Base-by-base conservation (phyloP, 768 basidiomycete species). In the Tricholoma hemisulphureum region DNA sequence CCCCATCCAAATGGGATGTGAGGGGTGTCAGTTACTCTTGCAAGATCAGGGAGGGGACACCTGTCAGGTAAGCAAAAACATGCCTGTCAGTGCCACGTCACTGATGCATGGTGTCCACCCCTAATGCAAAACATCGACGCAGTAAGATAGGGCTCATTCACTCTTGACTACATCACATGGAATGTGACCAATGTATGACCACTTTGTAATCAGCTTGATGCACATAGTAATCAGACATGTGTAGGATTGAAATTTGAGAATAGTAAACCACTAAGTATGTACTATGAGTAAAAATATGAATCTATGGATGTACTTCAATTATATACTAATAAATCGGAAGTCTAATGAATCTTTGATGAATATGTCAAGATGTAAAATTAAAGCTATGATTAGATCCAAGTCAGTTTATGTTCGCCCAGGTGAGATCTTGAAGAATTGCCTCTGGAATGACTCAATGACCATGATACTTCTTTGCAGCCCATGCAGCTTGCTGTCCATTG, bases 401-500 rank as follows among this genome's bases (percentile, higher is more conserved):
- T n/a, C 32, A 32, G 32, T 32, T 32, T 32, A 32, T 5, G 4
- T 32, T 14, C 4, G 32, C 32, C 32, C 32, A 5, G 5, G 14
- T 32, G 32, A 32, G 32, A 32, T 32, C 32, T 32, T 32, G 32
- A 32, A 39, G 37, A 18, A 39, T 39, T 18, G 8, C n/a, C 37
- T 56, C 45, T 5, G 16, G 31, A 26, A 31, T 29, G 20, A 34
- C 32, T 3, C 37, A 29, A 48, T 59, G 58, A 23, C 53, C 53
- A 2, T 8, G 29, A 48, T 55, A 59, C 49, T 59, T 59, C 35
- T 60, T 60, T 37, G 46, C 43, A 20, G 55, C 58, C 58, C 58
- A 59, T 56, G 58, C 55, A 6, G 55, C 58, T 26, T 56, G 43
- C 26, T 41, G 35, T 24, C 58, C 56, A 45, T 61, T 63, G 8